Conservation (phyloP, 2,329 filamentous ascomycete genomes). For the Beauveria australis region DNA sequence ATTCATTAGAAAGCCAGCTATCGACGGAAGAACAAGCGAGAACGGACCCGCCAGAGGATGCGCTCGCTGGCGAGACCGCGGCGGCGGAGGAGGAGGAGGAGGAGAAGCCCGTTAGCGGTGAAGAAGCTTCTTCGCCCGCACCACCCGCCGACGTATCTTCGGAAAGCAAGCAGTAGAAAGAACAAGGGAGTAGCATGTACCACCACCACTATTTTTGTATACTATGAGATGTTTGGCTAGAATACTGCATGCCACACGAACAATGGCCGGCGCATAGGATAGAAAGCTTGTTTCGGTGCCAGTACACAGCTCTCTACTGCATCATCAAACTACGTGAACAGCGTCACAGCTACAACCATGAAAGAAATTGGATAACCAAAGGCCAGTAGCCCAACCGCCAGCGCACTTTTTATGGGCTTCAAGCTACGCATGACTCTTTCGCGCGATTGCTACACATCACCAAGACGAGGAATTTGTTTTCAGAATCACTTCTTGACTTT, state of each 20-base stretch:
- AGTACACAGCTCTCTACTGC: too few species aligned
- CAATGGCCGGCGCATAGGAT: not conserved
- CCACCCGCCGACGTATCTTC: not conserved
- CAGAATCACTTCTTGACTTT: conserved; percentile 35
- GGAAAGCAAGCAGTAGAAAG: not conserved
- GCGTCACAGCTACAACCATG: not conserved
- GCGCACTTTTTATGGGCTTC: too few species aligned
- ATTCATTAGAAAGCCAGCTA: too few species aligned
- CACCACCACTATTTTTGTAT: not conserved
- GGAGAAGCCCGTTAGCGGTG: not conserved
- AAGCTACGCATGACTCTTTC: too few species aligned
- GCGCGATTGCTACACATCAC: too few species aligned
- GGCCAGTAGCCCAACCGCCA: too few species aligned
- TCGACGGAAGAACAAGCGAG: too few species aligned
- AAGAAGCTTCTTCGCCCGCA: not conserved
- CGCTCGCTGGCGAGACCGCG: not conserved
- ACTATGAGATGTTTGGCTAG: not conserved
- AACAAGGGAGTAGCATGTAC: not conserved
- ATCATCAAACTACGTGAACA: not conserved
- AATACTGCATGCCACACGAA: not conserved
- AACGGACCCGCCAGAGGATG: too few species aligned
- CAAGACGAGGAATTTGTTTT: not conserved
- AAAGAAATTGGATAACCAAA: fast-evolving
- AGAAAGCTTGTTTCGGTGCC: not conserved
- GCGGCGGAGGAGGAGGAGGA: not conserved